Base-by-base conservation (phyloP, 495 filamentous ascomycete genomes). In the Penicillium bialowiezense region DNA sequence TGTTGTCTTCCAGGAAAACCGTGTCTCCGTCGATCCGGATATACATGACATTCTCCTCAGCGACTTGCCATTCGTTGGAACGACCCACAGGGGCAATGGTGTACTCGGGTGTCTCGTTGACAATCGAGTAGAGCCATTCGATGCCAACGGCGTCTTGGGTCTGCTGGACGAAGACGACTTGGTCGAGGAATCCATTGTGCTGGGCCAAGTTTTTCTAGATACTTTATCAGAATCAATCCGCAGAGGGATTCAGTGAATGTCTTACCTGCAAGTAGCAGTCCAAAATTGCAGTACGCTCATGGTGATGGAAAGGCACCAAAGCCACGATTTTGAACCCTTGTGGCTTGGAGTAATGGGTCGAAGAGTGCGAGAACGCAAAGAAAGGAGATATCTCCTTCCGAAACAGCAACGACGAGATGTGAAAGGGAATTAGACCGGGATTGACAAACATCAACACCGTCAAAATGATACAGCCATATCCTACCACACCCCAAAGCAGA, bases 11-110 rank as follows among this genome's bases (percentile, higher is more conserved):
- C 12, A 82, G 52, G 46, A 71, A 82, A 13, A 80, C 70, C 36
- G 76, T 67, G 51, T 81, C 79, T 7, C 79, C 78, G 51, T 81
- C 78, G 20, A 82, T 81, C 53, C 76, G 77, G 45, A 81, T 67
- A 47, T 77, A 79, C 41, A 82, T 70, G 14, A 64, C 62, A 33
- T 71, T 50, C 10, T 69, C 34, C 13, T 44, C 20, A 7, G 40
- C 34, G 18, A 46, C 39, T 17, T 52, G 50, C 54, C 50, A 69
- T 12, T 57, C 41, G 41, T 55, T 59, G 3, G 51, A 44, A 7
- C 48, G 41, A 6, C 51, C 52, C 2, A 45, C 13, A 1, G 54
- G 31, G n/a, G 58, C 54, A 14, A 68, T 60, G 0, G 57, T 31
- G 50, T 72, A 72, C 19, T 55, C 56, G 0, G 62, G 40, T 1